These are phyloP conservation scores for Epichloe sibirici DNA, from an alignment of 2,329 filamentous ascomycete species.

Conservation along the genomic window DNA sequence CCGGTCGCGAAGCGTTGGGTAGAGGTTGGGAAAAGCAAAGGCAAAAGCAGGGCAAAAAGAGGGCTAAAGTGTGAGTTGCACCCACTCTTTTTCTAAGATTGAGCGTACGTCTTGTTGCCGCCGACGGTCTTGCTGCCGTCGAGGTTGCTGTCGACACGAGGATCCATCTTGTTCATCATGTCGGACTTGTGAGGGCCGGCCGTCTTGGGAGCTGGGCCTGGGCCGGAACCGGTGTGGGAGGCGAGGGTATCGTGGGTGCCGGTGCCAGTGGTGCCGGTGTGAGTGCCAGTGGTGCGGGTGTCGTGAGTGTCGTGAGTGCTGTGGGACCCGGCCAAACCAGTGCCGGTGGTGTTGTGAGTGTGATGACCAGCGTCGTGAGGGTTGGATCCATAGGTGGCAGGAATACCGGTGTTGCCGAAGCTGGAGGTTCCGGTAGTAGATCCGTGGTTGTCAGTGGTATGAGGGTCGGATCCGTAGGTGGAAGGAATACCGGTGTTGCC, in stretches of 20 bases:
- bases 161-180: constrained; percentile 41
- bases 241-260: constrained; percentile 1
- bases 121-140: constrained; percentile 43
- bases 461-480: neutral
- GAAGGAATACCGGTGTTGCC: too few relatives aligned
- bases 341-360: constrained; percentile 1
- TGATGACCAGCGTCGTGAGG: constrained; percentile 4
- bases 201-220: constrained; percentile 22
- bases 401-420: too few relatives aligned
- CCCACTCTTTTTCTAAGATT: constrained; percentile 21
- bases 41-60: too few relatives aligned
- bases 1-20: neutral
- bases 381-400: too few relatives aligned
- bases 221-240: constrained; percentile 8
- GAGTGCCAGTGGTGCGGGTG: neutral
- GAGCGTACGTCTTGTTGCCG: constrained; percentile 34
- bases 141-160: constrained; percentile 41
- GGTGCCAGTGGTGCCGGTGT: neutral
- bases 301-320: too few relatives aligned
- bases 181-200: constrained; percentile 37
- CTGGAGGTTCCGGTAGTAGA: too few relatives aligned
- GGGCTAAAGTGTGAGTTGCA: neutral
- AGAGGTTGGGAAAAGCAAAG: too few relatives aligned
- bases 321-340: neutral
- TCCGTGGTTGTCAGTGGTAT: too few relatives aligned